Evolutionary conservation across 257 asterid genomes (phyloP), one percentile per base, ranked within the genome.

Genomic region (Verbascum thapsus): DNA sequence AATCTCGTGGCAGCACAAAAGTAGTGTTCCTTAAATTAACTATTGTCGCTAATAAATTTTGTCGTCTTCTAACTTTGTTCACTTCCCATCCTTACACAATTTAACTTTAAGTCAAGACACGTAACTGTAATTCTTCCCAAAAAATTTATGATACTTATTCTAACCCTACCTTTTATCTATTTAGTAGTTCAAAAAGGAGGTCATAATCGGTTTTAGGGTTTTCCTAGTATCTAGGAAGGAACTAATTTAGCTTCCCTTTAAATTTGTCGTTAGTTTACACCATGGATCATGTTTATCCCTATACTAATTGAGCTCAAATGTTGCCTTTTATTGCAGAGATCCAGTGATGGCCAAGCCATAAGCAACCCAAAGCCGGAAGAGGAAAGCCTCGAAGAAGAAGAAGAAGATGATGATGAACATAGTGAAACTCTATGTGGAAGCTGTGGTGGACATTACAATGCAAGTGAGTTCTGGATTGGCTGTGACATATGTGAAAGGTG

Each of bases 1-100:
- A 68, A 83, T 80, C 96, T 34, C 95, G 92, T 64, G 95, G 90
- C 62, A 65, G 87, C 83, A 73, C 86, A 43, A 91, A 91, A 95
- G 98, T 87, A 53, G 57, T 22, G 47, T 22, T 23, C 3, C 52
- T 53, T 7, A n/a, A n/a, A 16, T 20, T 61, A 50, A 57, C 20
- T 64, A 20, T 37, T 61, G 12, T 44, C 52, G 15, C 9, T 51
- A 41, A 5, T 30, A 20, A 19, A 32, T 34, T 7, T 10, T 35
- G 37, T 10, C 47, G 37, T 34, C 49, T 49, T 62, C 17, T n/a
- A 9, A 8, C 19, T 49, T n/a, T 43, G 17, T 18, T 17, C 44
- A 7, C 43, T 26, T 34, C 18, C 47, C 55, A 16, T 20, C 45
- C 23, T 53, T 8, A 7, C 43, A 11, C 43, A 11, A 37, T 19